Evolutionary conservation across 768 basidiomycete species (phyloP), one percentile per base, ranked within the genome.

Genomic region (Gloeopeniophorella convolvens): DNA sequence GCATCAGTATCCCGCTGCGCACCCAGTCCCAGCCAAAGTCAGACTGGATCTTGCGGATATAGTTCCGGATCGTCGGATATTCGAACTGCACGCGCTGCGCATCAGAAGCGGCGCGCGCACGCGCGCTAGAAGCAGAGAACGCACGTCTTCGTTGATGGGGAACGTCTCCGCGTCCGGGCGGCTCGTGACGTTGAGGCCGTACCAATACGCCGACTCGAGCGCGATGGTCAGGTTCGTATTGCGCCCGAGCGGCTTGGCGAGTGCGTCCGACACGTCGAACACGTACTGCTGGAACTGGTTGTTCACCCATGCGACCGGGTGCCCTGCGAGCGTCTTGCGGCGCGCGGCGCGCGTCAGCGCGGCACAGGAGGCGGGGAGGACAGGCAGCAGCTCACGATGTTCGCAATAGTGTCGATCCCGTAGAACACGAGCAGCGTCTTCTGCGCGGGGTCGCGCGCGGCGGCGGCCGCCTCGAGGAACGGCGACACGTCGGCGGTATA

Each of bases 1-100:
- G n/a, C n/a, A 20, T 2, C 16, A 12, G 12, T 6, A 34, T 7
- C 0, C 11, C 1, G 21, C 18, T 3, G 48, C 62, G 21, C 50
- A 78, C 75, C 78, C 77, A 80, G 62, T 81, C 78, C 78, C 78
- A 82, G 1, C 80, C 79, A 52, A 79, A 81, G 58, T 82, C 78
- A 3, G 71, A 72, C 27, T 72, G 66, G 3, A 70, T 67, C 59
- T 82, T 79, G 1, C 78, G 71, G 23, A 78, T 66, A 63, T 68
- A 79, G 24, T 70, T 66, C 42, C 72, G 72, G 30, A 73, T 68
- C 11, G 67, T 70, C 9, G 76, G 72, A 52, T 74, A 78, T 55
- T 78, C 78, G 46, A 69, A 78, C 76, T 78, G 33, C 36, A 16
- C 35, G n/a, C n/a, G n/a, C n/a, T n/a, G n/a, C n/a, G n/a, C n/a